These are phyloP conservation scores for Paramecium bursaria DNA, from an alignment of 73 alveolate species.

Conservation along the genomic window DNA sequence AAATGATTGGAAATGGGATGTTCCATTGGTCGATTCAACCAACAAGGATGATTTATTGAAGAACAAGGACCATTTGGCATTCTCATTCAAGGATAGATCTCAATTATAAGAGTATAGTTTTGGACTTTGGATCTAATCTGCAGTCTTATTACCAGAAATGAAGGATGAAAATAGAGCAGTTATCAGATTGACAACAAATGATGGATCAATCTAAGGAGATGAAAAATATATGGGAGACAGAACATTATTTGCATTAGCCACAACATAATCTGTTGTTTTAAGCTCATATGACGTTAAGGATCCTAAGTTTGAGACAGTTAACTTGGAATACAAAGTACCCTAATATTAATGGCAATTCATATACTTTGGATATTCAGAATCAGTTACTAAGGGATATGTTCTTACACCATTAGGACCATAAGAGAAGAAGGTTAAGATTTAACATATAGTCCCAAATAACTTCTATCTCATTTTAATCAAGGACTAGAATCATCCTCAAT, in stretches of 20 bases:
- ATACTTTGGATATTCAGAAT: background rate
- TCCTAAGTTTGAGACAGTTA: constrained; percentile 32
- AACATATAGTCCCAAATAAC: constrained; percentile 18
- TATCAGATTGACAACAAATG: constrained; percentile 9
- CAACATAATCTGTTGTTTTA: background rate
- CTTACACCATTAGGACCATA: background rate
- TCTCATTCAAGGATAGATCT: background rate
- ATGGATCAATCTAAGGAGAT: constrained; percentile 22
- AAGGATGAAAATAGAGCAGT: constrained; percentile 21
- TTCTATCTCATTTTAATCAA: constrained; percentile 13
- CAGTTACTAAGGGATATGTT: background rate
- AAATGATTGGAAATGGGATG: constrained; percentile 26
- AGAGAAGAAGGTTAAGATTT: background rate
- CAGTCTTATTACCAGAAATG: constrained; percentile 21
- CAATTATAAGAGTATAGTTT: background rate
- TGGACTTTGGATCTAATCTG: constrained; percentile 48
- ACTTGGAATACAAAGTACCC: background rate
- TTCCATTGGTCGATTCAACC: constrained; percentile 8
- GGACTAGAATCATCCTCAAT: constrained; percentile 15
- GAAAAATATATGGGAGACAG: constrained; percentile 37
- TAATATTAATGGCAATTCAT: background rate
- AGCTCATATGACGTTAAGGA: constrained; percentile 3
- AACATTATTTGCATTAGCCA: constrained; percentile 18
- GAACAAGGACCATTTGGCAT: background rate
- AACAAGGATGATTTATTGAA: background rate